Evolutionary conservation across 352 stramenopile genomes (phyloP).

Genomic region (Globisporangium polare): DNA sequence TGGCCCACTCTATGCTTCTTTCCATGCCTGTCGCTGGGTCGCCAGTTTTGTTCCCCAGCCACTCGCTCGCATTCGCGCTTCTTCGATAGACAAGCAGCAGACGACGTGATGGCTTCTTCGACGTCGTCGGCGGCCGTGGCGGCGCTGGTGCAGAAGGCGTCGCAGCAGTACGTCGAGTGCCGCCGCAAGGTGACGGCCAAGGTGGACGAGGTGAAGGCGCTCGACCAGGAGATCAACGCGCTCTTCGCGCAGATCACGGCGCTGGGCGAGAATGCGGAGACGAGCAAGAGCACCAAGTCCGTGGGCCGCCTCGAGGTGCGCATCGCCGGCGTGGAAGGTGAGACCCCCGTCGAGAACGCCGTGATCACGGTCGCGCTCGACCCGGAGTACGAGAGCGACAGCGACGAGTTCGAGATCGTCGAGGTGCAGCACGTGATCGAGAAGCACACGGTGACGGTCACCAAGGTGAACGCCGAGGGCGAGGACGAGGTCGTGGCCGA

Average conservation of each 20-base stretch:
- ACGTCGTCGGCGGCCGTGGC: slow-evolving; percentile 45
- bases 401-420: slow-evolving; percentile 31
- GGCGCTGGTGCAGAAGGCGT: slow-evolving; percentile 71
- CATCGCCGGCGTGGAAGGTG: slow-evolving; percentile 52
- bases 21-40: neutral
- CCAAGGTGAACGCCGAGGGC: slow-evolving; percentile 30
- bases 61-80: neutral
- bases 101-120: slow-evolving; percentile 37
- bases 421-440: slow-evolving; percentile 51
- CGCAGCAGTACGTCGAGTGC: slow-evolving; percentile 80
- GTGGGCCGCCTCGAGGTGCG: slow-evolving; percentile 68
- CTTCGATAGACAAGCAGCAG: neutral
- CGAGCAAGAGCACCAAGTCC: slow-evolving; percentile 42
- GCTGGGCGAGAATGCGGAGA: slow-evolving; percentile 32
- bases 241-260: slow-evolving; percentile 69
- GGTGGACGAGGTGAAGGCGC: slow-evolving; percentile 69
- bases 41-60: slow-evolving; percentile 4
- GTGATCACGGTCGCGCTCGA: slow-evolving; percentile 70
- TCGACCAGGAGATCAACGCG: slow-evolving; percentile 69
- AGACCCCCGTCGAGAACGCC: slow-evolving; percentile 44
- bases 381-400: slow-evolving; percentile 69
- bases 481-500: slow-evolving; percentile 17
- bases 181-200: slow-evolving; percentile 74
- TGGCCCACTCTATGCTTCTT: neutral
- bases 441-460: slow-evolving; percentile 55